These are phyloP conservation scores for Sporopachydermia lactativora DNA, from an alignment of 805 yeast genomes.

Conservation along the genomic window DNA sequence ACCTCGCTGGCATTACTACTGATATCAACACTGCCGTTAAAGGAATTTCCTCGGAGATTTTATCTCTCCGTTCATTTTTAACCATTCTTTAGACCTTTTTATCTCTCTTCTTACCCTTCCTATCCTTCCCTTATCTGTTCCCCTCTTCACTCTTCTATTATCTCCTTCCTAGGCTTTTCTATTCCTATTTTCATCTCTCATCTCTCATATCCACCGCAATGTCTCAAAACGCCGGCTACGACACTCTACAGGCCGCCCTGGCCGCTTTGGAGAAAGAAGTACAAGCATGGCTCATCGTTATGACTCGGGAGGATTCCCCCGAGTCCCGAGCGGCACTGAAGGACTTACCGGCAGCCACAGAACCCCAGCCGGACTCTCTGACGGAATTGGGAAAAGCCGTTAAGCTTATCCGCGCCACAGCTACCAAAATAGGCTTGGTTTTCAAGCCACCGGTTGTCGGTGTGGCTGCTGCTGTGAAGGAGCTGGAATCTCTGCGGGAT, in stretches of 20 bases:
- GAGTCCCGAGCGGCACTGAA: not conserved
- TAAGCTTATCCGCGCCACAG: not conserved
- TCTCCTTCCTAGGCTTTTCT: no score
- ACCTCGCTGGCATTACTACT: no score
- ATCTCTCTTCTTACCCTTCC: no score
- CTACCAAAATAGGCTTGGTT: not conserved
- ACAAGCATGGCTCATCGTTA: not conserved
- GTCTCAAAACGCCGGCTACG: not conserved
- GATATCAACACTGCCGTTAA: no score
- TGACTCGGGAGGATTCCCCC: not conserved
- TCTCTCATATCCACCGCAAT: no score
- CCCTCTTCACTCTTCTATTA: no score
- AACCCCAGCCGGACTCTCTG: not conserved
- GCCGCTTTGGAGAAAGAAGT: not conserved
- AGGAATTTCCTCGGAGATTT: no score
- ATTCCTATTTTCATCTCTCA: no score
- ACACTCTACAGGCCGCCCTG: not conserved
- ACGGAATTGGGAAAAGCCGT: not conserved
- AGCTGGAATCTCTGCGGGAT: not conserved
- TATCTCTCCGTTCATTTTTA: no score
- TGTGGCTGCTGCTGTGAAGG: not conserved
- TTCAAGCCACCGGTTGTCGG: constrained; percentile 1
- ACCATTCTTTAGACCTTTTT: no score
- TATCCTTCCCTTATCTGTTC: no score
- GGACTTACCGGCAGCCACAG: not conserved